A percentile compares a stretch with the other conserved stretches of the same genome.
These are phyloP conservation scores for Scheffersomyces spartinae DNA, from an alignment of 805 yeast species.

Conservation along the genomic window DNA sequence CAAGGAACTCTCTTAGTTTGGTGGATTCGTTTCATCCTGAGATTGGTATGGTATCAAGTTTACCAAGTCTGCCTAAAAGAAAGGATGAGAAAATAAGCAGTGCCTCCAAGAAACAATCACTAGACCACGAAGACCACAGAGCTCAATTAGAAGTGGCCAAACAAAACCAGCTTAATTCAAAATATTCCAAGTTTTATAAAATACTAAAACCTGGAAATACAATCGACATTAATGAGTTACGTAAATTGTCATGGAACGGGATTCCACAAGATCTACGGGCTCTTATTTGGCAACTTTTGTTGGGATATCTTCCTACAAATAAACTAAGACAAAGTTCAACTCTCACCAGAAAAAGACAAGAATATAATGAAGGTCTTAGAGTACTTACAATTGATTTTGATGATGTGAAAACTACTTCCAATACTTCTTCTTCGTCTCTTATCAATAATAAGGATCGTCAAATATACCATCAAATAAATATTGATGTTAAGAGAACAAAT, in stretches of 20 bases:
- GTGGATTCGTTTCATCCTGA: slow-evolving; percentile 15
- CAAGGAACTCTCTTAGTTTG: slow-evolving; percentile 17
- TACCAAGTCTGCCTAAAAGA: slow-evolving; percentile 4
- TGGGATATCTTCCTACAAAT: slow-evolving; percentile 87
- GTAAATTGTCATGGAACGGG: slow-evolving; percentile 89
- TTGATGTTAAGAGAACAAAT: slow-evolving; percentile 90
- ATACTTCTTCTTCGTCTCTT: slow-evolving; percentile 7
- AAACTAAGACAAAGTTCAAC: slow-evolving; percentile 61
- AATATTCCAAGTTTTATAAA: slow-evolving; percentile 56
- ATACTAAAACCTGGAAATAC: slow-evolving; percentile 38
- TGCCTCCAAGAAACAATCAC: slow-evolving; percentile 18
- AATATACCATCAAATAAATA: slow-evolving; percentile 91
- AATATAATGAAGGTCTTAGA: slow-evolving; percentile 64
- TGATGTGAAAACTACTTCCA: slow-evolving; percentile 14
- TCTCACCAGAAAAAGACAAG: slow-evolving; percentile 70
- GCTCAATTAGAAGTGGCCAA: slow-evolving; percentile 39
- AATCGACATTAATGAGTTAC: slow-evolving; percentile 58
- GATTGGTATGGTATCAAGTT: not conserved
- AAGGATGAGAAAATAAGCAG: slow-evolving; percentile 4
- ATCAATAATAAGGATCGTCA: slow-evolving; percentile 48
- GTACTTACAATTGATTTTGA: slow-evolving; percentile 42
- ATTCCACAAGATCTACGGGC: slow-evolving; percentile 76
- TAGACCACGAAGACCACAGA: slow-evolving; percentile 30
- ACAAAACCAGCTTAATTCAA: slow-evolving; percentile 46
- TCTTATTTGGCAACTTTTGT: slow-evolving; percentile 74